Evolutionary conservation across 169 alveolate species (phyloP).

Genomic region (Cystoisospora suis): DNA sequence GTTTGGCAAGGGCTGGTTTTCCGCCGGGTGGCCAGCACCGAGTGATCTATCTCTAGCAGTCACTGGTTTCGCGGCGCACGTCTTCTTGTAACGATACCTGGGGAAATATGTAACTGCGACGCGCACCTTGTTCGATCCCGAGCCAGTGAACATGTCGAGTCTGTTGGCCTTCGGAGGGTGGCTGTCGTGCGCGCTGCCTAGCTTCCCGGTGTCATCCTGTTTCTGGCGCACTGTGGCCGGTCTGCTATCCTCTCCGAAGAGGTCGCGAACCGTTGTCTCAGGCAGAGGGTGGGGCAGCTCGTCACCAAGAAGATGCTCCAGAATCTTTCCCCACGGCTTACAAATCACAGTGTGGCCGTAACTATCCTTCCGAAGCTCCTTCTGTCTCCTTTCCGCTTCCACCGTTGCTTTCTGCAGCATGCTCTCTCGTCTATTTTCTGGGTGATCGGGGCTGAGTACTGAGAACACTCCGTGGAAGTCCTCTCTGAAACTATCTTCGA

Average conservation of each 20-base stretch:
- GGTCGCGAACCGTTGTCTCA: neutral
- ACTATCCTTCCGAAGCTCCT: neutral
- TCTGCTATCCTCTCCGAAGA: neutral
- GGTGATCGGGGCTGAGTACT: constrained; percentile 29
- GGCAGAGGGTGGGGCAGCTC: constrained; percentile 25
- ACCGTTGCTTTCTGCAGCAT: neutral
- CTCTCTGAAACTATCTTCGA: neutral
- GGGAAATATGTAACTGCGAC: too few species aligned
- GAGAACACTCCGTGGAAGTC: constrained; percentile 46
- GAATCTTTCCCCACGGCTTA: constrained; percentile 33
- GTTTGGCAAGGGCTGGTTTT: too few species aligned
- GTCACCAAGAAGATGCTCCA: constrained; percentile 33
- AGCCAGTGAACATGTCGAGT: too few species aligned
- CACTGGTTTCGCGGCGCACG: too few species aligned
- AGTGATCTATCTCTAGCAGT: too few species aligned
- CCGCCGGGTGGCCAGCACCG: too few species aligned
- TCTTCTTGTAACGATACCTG: too few species aligned
- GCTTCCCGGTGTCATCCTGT: neutral
- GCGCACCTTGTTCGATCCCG: too few species aligned
- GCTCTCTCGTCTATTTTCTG: neutral
- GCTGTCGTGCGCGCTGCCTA: neutral
- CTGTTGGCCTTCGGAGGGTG: neutral
- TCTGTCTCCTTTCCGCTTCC: neutral
- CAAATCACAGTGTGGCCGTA: constrained; percentile 18
- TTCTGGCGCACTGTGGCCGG: neutral